Evolutionary conservation across 2,329 filamentous ascomycete species (phyloP), one percentile per base, ranked within the genome.

Genomic region (Dactylellina sp.): DNA sequence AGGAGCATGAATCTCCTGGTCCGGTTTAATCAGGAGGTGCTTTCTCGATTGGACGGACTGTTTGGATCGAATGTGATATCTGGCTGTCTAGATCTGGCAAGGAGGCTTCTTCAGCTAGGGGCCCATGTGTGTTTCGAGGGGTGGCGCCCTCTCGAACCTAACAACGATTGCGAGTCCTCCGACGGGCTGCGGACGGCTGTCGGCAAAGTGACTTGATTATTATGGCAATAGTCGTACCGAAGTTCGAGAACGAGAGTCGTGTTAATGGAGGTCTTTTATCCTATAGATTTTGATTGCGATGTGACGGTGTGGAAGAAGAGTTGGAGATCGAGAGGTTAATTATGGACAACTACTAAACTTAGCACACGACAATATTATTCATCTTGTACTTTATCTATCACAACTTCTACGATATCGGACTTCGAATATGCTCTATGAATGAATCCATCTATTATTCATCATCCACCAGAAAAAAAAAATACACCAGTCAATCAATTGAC

Each of bases 371-470:
- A 47, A 18, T 18, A 47, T 47, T 20, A 4, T 20, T 20, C n/a
- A 47, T 12, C 16, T 44, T 44, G 4, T 44, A 44, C 7, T 44
- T 44, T n/a, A 44, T 5, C 16, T 9, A 46, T 18, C 4, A 20
- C 4, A 46, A 9, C n/a, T 20, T 28, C 46, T 49, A n/a, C 11
- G 28, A n/a, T 40, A 12, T 40, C 5, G 4, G 14, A 12, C 5
- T n/a, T 18, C 4, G 16, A 16, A 16, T 37, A 28, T 35, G 14
- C 32, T 66, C 53, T 60, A 50, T 42, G 44, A 53, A 68, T 60
- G 63, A 53, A 60, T 68, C 44, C 25, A 44, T 68, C 63, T 68
- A 60, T 68, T 57, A 66, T 28, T n/a, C 16, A 50, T 46, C 49
- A 66, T 66, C 53, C 53, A 37, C 55, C 22, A 46, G n/a, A 14